Evolutionary conservation across 495 filamentous ascomycete genomes (phyloP), one percentile per base, ranked within the genome.

Genomic region (Aspergillus cavernicola): DNA sequence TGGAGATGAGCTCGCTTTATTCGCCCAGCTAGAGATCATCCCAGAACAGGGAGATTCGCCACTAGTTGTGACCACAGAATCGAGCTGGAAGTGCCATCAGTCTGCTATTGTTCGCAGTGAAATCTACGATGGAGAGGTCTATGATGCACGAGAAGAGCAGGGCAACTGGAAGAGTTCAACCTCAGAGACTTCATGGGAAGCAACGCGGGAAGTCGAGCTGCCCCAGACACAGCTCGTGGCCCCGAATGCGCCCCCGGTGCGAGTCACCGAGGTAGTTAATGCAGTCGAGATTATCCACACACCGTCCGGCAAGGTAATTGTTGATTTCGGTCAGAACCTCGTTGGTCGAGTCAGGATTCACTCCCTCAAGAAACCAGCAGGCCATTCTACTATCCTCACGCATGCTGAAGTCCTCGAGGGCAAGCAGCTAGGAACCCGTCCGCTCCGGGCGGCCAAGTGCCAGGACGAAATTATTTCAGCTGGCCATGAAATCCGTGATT

Each of bases 301-400:
- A 9, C 72, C 74, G 2, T 63, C 67, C 1, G 75, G 76, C 8
- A 73, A 73, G 40, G 73, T 63, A 0, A 71, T 82, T 4, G 44
- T 83, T 6, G 80, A 83, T 53, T 82, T 81, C 53, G 78, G 78
- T 11, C 80, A 82, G 53, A 83, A 82, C 49, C 63, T 82, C 10
- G 79, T 80, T 4, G 80, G 78, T 4, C 69, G 68, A 40, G 56
- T 81, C n/a, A 59, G 59, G 5, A 57, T 78, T 18, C 60, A 51
- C n/a, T 64, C 56, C 0, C 63, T 74, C 4, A 39, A 55, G 2
- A 71, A 69, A 6, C 65, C 71, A 0, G 50, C 53, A 15, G 71
- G 70, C 9, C 36, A 50, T 4, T 49, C 15, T 9, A 47, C 64
- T 5, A 68, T 58, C 18, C 65, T 81, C 23, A 66, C 53, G 0